A percentile compares a stretch with the other conserved stretches of the same genome.
These are phyloP conservation scores for Debaryomyces psychrophilus DNA, from an alignment of 1,139 yeast species.

Conservation along the genomic window DNA sequence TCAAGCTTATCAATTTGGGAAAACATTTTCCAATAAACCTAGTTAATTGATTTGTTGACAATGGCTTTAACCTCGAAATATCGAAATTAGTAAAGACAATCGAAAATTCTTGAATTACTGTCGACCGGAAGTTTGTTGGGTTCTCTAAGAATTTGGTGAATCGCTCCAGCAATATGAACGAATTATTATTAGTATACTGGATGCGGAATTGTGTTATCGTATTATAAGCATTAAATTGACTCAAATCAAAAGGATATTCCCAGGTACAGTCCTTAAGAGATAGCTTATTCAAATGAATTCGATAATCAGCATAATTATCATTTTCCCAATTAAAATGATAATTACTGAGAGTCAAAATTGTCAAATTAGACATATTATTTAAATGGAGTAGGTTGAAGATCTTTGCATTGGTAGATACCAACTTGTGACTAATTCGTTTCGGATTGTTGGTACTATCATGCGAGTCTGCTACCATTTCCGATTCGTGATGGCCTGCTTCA, in stretches of 20 bases:
- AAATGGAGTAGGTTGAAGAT: constrained; percentile 39
- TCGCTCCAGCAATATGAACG: constrained; percentile 44
- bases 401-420: constrained; percentile 21
- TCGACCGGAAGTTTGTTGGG: constrained; percentile 1
- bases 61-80: constrained; percentile 16
- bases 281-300: constrained; percentile 15
- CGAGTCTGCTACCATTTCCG: constrained; percentile 13
- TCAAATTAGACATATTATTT: constrained; percentile 25
- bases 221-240: constrained; percentile 34
- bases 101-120: constrained; percentile 21
- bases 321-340: constrained; percentile 41
- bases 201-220: constrained; percentile 28
- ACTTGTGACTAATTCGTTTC: constrained; percentile 20
- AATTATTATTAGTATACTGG: constrained; percentile 29
- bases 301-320: constrained; percentile 17
- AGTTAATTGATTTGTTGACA: constrained; percentile 20
- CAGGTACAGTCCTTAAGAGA: constrained; percentile 42
- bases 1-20: constrained; percentile 24
- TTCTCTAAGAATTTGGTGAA: constrained; percentile 29
- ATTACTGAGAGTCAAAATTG: constrained; percentile 26
- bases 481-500: constrained; percentile 27
- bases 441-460: constrained; percentile 21
- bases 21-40: constrained; percentile 22
- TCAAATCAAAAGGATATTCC: constrained; percentile 46
- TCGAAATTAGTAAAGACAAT: constrained; percentile 19